A percentile compares a stretch with the other conserved stretches of the same genome.
Evolutionary conservation across 768 basidiomycete genomes (phyloP).

Genomic region (Pleurotus tuoliensis): DNA sequence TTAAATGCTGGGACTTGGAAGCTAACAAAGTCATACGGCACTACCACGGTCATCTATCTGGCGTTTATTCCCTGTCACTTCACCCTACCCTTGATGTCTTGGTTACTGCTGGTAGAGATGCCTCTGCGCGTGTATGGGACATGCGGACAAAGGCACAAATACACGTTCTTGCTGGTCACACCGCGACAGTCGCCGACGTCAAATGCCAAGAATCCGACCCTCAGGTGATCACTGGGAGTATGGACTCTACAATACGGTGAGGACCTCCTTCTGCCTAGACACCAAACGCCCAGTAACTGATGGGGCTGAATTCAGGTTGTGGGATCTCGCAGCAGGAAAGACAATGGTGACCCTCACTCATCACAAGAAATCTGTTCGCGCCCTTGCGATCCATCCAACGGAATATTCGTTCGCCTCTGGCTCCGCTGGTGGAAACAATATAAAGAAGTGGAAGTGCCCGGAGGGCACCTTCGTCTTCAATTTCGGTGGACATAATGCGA

Average conservation of each 20-base stretch:
- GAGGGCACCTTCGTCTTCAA: slow-evolving; percentile 96
- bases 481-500: slow-evolving; percentile 93
- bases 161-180: slow-evolving; percentile 90
- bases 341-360: slow-evolving; percentile 97
- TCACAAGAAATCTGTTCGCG: slow-evolving; percentile 96
- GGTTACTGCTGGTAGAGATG: slow-evolving; percentile 93
- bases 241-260: slow-evolving; percentile 94
- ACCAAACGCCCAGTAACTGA: background rate
- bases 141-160: slow-evolving; percentile 98
- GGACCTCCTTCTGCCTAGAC: slow-evolving; percentile 12
- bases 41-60: slow-evolving; percentile 97
- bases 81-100: slow-evolving; percentile 96
- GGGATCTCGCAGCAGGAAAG: slow-evolving; percentile 98
- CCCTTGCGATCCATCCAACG: slow-evolving; percentile 91
- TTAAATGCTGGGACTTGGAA: slow-evolving; percentile 99
- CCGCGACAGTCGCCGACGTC: slow-evolving; percentile 92
- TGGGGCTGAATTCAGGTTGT: slow-evolving; percentile 50
- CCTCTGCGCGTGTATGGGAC: slow-evolving; percentile 97
- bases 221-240: slow-evolving; percentile 95
- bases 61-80: slow-evolving; percentile 89
- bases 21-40: slow-evolving; percentile 98
- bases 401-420: slow-evolving; percentile 96
- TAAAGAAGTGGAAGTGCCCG: slow-evolving; percentile 99
- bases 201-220: slow-evolving; percentile 97
- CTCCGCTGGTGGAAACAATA: slow-evolving; percentile 98